Base-by-base conservation (phyloP, 257 asterid species). In the Solanum phureja region DNA sequence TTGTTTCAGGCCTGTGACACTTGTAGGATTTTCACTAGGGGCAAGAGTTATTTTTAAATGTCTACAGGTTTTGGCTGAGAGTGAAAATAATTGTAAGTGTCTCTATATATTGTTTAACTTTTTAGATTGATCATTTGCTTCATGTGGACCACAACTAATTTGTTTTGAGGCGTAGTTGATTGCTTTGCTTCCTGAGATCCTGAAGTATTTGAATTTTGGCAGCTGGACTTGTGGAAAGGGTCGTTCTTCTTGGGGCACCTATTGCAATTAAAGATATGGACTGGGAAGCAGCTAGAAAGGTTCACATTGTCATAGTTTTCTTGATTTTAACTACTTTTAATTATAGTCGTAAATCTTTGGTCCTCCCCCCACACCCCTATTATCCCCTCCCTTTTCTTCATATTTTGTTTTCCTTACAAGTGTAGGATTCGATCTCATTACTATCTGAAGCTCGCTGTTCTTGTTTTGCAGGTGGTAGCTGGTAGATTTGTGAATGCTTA, bases 201-300 rank as follows among this genome's bases (percentile, higher is more conserved):
- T 87, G 44, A 87, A 86, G 74, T 86, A 27, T 44, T 31, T 56
- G 35, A 10, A 71, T 69, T 87, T 88, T 86, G 79, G 77, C 92
- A 96, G 99, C 92, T 86, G 98, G 98, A 60, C 94, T 96, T 27
- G 97, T 96, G 69, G 99, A 96, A 89, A 92, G 96, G 83, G 99
- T 96, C 81, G 95, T 96, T 86, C 95, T 96, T 89, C 98, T 96
- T 75, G 99, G 99, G 87, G 94, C 99, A 88, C 99, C 99, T 12
- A 89, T 96, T 90, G 92, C 97, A 73, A 96, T 96, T 82, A 90
- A 91, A 87, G 98, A 93, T 91, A 88, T 92, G 93, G 91, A 95
- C 42, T 96, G 99, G 98, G 98, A 96, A 91, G 94, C 98, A 87
- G 95, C 94, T 84, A 90, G 98, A 90, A 96, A 95, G 96, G 99